Conservation (phyloP, 2,329 filamentous ascomycete genomes). For the Ophiostoma montium region DNA sequence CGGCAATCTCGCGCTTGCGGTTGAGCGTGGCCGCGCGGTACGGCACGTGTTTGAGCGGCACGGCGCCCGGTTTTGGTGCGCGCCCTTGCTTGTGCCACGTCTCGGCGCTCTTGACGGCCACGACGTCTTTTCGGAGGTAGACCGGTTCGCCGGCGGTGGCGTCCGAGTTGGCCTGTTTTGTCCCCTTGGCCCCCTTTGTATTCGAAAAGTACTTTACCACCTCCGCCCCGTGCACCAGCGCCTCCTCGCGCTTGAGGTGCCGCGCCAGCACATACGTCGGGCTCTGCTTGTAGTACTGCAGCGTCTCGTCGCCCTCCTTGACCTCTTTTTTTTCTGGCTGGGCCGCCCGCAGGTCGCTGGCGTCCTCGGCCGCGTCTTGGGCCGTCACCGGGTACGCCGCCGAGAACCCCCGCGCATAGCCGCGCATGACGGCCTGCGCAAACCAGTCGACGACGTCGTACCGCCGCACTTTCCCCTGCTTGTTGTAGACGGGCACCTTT, state of each 20-base stretch:
- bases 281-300: constrained; percentile 80
- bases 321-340: constrained; percentile 59
- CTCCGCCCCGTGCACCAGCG: constrained; percentile 52
- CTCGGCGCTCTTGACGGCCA: constrained; percentile 78
- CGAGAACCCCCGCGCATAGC: constrained; percentile 42
- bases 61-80: constrained; percentile 52
- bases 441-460: constrained; percentile 85
- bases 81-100: constrained; percentile 97
- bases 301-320: constrained; percentile 62
- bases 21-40: constrained; percentile 84
- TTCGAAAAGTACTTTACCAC: constrained; percentile 65
- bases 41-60: constrained; percentile 73
- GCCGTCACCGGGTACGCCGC: constrained; percentile 44
- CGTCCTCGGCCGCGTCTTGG: constrained; percentile 67
- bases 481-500: constrained; percentile 68
- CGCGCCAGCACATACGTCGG: constrained; percentile 73
- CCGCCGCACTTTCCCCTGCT: constrained; percentile 59
- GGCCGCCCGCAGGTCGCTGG: constrained; percentile 58
- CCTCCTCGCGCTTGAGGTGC: constrained; percentile 85
- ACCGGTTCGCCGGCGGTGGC: constrained; percentile 57
- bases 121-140: constrained; percentile 64
- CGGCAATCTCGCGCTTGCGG: constrained; percentile 76
- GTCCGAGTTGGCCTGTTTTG: no score
- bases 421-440: constrained; percentile 53
- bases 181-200: constrained; percentile 25